These are phyloP conservation scores for Lactarius trivialis DNA, from an alignment of 768 basidiomycete species.

Conservation along the genomic window DNA sequence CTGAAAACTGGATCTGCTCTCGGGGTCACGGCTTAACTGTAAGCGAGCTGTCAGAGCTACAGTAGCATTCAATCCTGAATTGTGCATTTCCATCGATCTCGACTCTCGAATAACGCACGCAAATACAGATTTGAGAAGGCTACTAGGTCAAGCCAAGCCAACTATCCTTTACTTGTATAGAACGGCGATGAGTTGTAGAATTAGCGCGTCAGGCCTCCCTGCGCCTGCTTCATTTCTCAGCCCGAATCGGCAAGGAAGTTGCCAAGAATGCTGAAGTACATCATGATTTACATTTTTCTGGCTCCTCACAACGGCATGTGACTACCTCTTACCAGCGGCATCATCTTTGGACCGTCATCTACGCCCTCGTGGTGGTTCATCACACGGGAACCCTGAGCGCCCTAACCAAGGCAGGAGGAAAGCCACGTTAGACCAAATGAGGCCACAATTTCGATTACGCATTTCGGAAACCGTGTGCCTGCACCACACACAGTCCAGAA, in stretches of 20 bases:
- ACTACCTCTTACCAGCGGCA: constrained; percentile 24
- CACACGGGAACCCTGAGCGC: too few relatives aligned
- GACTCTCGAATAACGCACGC: not conserved
- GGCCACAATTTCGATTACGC: too few relatives aligned
- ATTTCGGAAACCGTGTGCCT: too few relatives aligned
- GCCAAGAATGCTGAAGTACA: constrained; percentile 18
- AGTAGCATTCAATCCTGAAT: not conserved
- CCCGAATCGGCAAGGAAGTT: constrained; percentile 10
- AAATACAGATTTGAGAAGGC: not conserved
- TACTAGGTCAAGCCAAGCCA: not conserved
- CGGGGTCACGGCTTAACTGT: not conserved
- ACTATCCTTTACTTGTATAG: not conserved
- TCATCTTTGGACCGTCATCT: too few relatives aligned
- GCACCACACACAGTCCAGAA: not conserved
- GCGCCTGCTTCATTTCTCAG: not conserved
- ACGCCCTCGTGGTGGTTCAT: too few relatives aligned
- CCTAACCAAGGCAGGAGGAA: too few relatives aligned
- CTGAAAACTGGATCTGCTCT: not conserved
- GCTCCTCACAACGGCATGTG: constrained; percentile 24
- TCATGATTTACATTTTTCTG: too few relatives aligned
- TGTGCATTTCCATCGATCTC: not conserved
- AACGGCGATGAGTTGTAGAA: not conserved
- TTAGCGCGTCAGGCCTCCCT: not conserved
- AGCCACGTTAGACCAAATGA: not conserved
- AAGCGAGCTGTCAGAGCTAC: not conserved